Percentiles rank a stretch among this genome's conserved stretches.
phyloP scores from a whole-genome alignment of 2,329 filamentous ascomycete genomes.

The Cladophialophora yegresii region DNA sequence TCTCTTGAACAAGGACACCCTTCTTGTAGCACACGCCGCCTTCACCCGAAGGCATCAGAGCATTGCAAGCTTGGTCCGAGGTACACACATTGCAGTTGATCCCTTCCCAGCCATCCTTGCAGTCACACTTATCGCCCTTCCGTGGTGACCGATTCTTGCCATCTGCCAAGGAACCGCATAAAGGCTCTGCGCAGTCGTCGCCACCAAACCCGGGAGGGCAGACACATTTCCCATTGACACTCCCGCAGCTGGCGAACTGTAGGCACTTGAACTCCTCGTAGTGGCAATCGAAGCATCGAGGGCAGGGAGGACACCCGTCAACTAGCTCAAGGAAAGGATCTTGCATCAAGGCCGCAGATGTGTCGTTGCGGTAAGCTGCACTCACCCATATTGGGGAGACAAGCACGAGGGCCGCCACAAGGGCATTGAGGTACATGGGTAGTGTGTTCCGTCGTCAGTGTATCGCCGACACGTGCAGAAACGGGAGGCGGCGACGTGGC shows the following conservation, averaged over 20 bases:
- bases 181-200: constrained; percentile 87
- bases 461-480: constrained; percentile 16
- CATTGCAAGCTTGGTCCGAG: constrained; percentile 77
- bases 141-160: constrained; percentile 77
- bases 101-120: constrained; percentile 89
- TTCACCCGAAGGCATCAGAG: constrained; percentile 78
- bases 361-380: constrained; percentile 54
- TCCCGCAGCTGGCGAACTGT: constrained; percentile 86
- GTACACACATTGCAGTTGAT: constrained; percentile 98
- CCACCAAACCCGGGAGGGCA: constrained; percentile 92
- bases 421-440: constrained; percentile 31
- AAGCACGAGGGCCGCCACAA: constrained; percentile 21
- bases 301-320: constrained; percentile 57
- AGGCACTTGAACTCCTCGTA: constrained; percentile 87
- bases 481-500: constrained; percentile 19
- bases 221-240: constrained; percentile 86
- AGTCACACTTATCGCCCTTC: constrained; percentile 67
- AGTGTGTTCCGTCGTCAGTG: constrained; percentile 4
- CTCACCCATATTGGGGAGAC: constrained; percentile 19
- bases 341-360: constrained; percentile 61
- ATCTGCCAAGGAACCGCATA: constrained; percentile 84
- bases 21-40: constrained; percentile 90
- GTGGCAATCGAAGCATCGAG: constrained; percentile 89
- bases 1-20: constrained; percentile 86
- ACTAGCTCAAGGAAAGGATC: constrained; percentile 67